Evolutionary conservation across 1,284 basidiomycete species (phyloP).

Genomic region (Apiotrichum montevideense): DNA sequence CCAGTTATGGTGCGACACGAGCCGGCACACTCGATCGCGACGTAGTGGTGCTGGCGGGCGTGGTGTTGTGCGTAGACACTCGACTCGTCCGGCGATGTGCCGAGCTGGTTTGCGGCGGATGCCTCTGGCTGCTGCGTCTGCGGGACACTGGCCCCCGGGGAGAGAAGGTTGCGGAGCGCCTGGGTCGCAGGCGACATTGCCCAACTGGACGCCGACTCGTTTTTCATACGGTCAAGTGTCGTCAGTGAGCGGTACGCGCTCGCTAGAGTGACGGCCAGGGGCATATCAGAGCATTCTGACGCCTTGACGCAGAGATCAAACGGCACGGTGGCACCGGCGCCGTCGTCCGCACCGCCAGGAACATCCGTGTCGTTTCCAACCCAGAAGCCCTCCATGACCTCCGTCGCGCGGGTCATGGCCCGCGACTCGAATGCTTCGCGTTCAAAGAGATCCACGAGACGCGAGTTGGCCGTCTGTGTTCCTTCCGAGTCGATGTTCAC

Average conservation of each 20-base stretch:
- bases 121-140: not conserved
- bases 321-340: constrained; percentile 26
- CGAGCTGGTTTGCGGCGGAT: constrained; percentile 6
- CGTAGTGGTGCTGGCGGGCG: constrained; percentile 30
- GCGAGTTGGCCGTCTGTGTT: constrained; percentile 37
- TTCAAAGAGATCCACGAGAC: constrained; percentile 50
- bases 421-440: constrained; percentile 40
- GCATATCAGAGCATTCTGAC: constrained; percentile 46
- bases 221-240: constrained; percentile 26
- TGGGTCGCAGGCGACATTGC: constrained; percentile 38
- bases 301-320: constrained; percentile 45
- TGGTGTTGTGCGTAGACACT: constrained; percentile 15
- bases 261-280: constrained; percentile 20
- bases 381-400: constrained; percentile 61
- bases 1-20: constrained; percentile 42
- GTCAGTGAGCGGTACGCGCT: constrained; percentile 26
- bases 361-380: constrained; percentile 49
- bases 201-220: constrained; percentile 23
- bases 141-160: constrained; percentile 14
- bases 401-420: constrained; percentile 63
- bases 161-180: constrained; percentile 41
- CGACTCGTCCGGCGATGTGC: constrained; percentile 16
- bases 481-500: constrained; percentile 53
- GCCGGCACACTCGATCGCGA: constrained; percentile 40
- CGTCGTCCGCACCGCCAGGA: constrained; percentile 37